These are phyloP conservation scores for Parascedosporium putredinis DNA, from an alignment of 2,329 filamentous ascomycete species.

Conservation along the genomic window DNA sequence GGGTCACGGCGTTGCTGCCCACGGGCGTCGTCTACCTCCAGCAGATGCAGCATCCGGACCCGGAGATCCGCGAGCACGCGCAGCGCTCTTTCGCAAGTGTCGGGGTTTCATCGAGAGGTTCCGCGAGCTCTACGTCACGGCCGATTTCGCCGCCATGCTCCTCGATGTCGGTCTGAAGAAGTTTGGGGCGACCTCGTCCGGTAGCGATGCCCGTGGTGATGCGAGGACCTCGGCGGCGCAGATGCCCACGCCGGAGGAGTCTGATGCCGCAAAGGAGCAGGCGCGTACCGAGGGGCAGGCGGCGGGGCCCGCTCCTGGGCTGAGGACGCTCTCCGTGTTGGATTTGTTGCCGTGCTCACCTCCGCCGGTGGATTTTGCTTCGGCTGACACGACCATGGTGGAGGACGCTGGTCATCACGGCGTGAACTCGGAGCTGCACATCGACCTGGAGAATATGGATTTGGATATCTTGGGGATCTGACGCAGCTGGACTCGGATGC, in stretches of 20 bases:
- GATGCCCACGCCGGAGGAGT: background rate
- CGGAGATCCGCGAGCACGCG: slow-evolving; percentile 44
- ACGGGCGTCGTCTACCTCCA: slow-evolving; percentile 59
- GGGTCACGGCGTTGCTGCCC: background rate
- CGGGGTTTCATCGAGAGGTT: slow-evolving; percentile 58
- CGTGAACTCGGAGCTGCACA: background rate
- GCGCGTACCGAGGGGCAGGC: too few relatives aligned
- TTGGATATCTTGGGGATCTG: background rate
- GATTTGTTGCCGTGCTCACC: background rate
- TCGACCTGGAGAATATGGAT: background rate
- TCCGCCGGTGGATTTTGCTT: background rate
- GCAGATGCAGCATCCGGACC: slow-evolving; percentile 56
- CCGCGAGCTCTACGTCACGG: slow-evolving; percentile 55
- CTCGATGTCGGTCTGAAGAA: slow-evolving; percentile 85
- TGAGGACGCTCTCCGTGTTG: background rate
- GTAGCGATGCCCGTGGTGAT: background rate
- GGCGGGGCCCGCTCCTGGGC: background rate
- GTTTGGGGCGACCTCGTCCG: slow-evolving; percentile 27
- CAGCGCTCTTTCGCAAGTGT: slow-evolving; percentile 53
- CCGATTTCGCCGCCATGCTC: slow-evolving; percentile 68
- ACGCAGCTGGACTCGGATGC: background rate
- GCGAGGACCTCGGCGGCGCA: background rate
- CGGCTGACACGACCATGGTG: background rate
- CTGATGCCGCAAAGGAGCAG: background rate
- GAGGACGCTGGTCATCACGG: background rate